phyloP scores from a whole-genome alignment of 2,329 filamentous ascomycete species.

The Fulvia fulva region DNA sequence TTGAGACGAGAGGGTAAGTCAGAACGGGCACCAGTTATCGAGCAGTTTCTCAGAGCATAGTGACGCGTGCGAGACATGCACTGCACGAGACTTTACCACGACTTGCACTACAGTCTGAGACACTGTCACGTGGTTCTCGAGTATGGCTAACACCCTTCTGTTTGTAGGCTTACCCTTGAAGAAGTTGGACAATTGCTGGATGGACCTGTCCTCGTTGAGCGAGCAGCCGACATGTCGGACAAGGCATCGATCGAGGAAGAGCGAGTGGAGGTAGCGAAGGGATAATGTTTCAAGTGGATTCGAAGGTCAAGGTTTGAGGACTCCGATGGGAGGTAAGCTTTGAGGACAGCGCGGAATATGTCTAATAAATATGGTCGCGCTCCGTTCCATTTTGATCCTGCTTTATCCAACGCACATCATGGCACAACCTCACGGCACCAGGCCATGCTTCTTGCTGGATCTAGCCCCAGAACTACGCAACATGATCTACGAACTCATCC shows the following conservation, averaged over 20 bases:
- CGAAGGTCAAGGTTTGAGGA: neutral
- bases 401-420: neutral
- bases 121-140: too few species aligned
- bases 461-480: neutral
- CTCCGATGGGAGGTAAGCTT: neutral
- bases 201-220: conserved; percentile 2
- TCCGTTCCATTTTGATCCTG: too few species aligned
- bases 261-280: neutral
- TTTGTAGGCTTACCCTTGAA: conserved; percentile 38
- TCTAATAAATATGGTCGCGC: too few species aligned
- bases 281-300: too few species aligned
- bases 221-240: neutral
- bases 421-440: too few species aligned
- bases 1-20: conserved; percentile 6
- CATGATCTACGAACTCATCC: neutral
- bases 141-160: too few species aligned
- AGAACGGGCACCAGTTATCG: too few species aligned
- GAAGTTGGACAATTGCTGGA: conserved; percentile 44
- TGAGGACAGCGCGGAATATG: neutral
- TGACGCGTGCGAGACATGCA: too few species aligned
- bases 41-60: too few species aligned
- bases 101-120: too few species aligned
- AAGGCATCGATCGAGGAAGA: neutral
- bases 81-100: too few species aligned
- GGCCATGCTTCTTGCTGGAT: too few species aligned